These are phyloP conservation scores for Ophiocordyceps camponoti-rufipedis DNA, from an alignment of 2,329 filamentous ascomycete species.

Conservation along the genomic window DNA sequence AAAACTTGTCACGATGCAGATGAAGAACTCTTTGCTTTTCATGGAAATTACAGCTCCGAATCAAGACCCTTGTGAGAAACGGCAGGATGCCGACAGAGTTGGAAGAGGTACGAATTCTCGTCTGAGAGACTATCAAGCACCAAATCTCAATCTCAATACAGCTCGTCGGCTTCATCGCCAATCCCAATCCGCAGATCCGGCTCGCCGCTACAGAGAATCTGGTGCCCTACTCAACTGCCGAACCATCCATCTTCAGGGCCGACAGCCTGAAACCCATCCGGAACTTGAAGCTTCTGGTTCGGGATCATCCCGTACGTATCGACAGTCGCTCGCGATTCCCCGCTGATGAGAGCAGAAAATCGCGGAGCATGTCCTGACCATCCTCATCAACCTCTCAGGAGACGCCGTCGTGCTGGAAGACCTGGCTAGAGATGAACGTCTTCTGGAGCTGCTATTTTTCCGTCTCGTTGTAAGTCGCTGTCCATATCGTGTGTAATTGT, in stretches of 20 bases:
- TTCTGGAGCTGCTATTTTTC: slow-evolving; percentile 54
- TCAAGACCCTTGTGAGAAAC: too few species aligned
- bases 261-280: slow-evolving; percentile 62
- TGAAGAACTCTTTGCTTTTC: too few species aligned
- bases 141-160: slow-evolving; percentile 15
- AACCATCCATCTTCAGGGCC: slow-evolving; percentile 70
- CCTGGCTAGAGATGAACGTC: slow-evolving; percentile 62
- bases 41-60: too few species aligned
- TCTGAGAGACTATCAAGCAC: too few species aligned
- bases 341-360: slow-evolving; percentile 42
- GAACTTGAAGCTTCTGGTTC: slow-evolving; percentile 71
- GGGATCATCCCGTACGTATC: slow-evolving; percentile 56
- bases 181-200: slow-evolving; percentile 81
- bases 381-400: slow-evolving; percentile 70
- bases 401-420: slow-evolving; percentile 58
- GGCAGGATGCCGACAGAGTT: slow-evolving; percentile 51
- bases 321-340: background rate
- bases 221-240: slow-evolving; percentile 57
- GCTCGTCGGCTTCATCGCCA: slow-evolving; percentile 85
- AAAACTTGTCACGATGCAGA: too few species aligned
- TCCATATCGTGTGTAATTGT: background rate
- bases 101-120: slow-evolving; percentile 40
- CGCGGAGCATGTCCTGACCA: slow-evolving; percentile 79
- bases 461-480: slow-evolving; percentile 49
- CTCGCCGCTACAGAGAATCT: slow-evolving; percentile 73